These are phyloP conservation scores for Tuber aestivum DNA, from an alignment of 495 filamentous ascomycete genomes.

Conservation along the genomic window DNA sequence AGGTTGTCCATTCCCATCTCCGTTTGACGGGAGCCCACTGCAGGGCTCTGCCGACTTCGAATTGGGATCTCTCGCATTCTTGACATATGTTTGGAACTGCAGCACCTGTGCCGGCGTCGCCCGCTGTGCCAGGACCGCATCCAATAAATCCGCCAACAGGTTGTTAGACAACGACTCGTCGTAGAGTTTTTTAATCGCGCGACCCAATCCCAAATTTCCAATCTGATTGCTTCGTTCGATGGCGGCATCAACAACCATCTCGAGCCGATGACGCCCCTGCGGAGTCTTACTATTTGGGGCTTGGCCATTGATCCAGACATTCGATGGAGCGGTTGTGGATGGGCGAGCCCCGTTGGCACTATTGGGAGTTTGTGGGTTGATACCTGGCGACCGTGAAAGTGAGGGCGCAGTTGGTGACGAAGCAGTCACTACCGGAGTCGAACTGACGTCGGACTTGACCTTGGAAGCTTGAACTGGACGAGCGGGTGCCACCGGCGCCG, in stretches of 20 bases:
- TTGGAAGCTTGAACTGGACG: slow-evolving; percentile 31
- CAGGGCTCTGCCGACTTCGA: slow-evolving; percentile 33
- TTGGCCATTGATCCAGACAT: slow-evolving; percentile 38
- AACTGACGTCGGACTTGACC: slow-evolving; percentile 31
- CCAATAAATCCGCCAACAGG: slow-evolving; percentile 44
- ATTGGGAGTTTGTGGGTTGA: slow-evolving; percentile 39
- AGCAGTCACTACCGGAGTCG: slow-evolving; percentile 38
- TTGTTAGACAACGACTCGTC: slow-evolving; percentile 45
- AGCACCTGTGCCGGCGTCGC: slow-evolving; percentile 44
- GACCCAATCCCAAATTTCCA: slow-evolving; percentile 44
- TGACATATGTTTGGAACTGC: slow-evolving; percentile 46
- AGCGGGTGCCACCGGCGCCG: slow-evolving; percentile 17
- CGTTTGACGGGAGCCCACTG: slow-evolving; percentile 16
- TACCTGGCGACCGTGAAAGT: slow-evolving; percentile 42
- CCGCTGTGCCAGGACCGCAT: slow-evolving; percentile 46
- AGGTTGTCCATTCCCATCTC: slow-evolving; percentile 16
- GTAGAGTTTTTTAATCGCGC: slow-evolving; percentile 46
- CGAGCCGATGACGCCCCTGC: slow-evolving; percentile 41
- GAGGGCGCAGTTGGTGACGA: slow-evolving; percentile 25
- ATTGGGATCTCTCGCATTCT: slow-evolving; percentile 43
- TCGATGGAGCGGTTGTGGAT: slow-evolving; percentile 13
- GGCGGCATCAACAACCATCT: slow-evolving; percentile 45
- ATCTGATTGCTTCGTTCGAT: slow-evolving; percentile 44
- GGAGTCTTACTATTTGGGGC: slow-evolving; percentile 44
- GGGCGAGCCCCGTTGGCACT: slow-evolving; percentile 25